Percentiles rank a stretch among this genome's conserved stretches.
Conservation (phyloP, 2,329 filamentous ascomycete genomes). For the Calonectria henricotiae region DNA sequence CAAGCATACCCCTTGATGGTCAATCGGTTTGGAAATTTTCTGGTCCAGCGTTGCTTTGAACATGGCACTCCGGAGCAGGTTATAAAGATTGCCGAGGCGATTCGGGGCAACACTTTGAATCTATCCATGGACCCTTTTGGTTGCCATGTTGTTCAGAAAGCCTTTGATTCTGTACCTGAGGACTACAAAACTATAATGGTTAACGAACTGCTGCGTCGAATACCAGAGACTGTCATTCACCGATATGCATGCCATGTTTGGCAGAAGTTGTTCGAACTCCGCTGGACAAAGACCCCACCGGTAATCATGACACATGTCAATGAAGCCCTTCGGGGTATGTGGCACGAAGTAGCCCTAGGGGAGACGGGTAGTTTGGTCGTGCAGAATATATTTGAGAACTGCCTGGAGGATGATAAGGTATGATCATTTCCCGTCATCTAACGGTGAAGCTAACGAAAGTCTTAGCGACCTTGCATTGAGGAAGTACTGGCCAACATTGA, state of each 20-base stretch:
- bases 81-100: constrained; percentile 93
- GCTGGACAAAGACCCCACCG: constrained; percentile 94
- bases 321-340: constrained; percentile 94
- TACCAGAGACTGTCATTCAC: constrained; percentile 98
- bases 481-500: constrained; percentile 97
- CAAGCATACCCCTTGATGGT: constrained; percentile 98
- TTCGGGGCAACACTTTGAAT: constrained; percentile 92
- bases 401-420: constrained; percentile 98
- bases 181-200: constrained; percentile 99
- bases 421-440: constrained; percentile 39
- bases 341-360: constrained; percentile 97
- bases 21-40: constrained; percentile 98
- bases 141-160: constrained; percentile 98
- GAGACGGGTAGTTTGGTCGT: constrained; percentile 98
- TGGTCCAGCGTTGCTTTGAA: constrained; percentile 98
- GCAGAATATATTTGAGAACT: constrained; percentile 99
- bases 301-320: constrained; percentile 99
- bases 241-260: constrained; percentile 99
- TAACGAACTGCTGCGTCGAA: constrained; percentile 94
- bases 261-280: constrained; percentile 99
- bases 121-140: constrained; percentile 99
- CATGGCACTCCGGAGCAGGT: constrained; percentile 96
- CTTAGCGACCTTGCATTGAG: constrained; percentile 93
- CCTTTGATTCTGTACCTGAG: constrained; percentile 97
- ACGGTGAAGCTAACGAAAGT: constrained; percentile 42